Conservation (phyloP, 2,329 filamentous ascomycete genomes). For the Ophiostoma triangulosporum region DNA sequence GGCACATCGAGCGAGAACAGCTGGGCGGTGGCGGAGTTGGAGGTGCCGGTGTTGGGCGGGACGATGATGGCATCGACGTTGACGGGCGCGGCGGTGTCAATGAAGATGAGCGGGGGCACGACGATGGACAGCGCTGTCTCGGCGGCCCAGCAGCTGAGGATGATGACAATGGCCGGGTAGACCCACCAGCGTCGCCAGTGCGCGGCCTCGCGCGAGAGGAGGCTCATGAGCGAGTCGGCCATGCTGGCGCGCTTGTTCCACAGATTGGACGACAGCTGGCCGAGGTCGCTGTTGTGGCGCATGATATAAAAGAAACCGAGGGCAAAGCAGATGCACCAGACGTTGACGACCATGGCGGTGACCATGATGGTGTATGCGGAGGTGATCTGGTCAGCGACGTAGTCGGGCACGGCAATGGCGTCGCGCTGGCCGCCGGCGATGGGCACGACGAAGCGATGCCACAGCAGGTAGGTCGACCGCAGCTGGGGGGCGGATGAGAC, state of each 20-base stretch:
- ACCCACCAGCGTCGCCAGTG: conserved; percentile 13
- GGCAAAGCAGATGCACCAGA: conserved; percentile 12
- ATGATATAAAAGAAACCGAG: conserved; percentile 13
- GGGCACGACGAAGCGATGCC: conserved; percentile 10
- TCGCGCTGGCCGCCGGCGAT: conserved; percentile 8
- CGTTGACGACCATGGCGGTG: conserved; percentile 10
- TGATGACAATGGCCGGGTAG: conserved; percentile 11
- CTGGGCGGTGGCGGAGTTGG: conserved; percentile 8
- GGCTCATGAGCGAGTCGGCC: conserved; percentile 10
- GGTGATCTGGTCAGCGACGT: conserved; percentile 11
- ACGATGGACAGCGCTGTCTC: conserved; percentile 10
- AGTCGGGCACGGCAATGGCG: conserved; percentile 9
- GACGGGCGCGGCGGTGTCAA: conserved; percentile 11
- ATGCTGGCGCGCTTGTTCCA: conserved; percentile 13
- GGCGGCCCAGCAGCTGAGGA: conserved; percentile 10
- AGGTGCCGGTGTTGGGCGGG: conserved; percentile 9
- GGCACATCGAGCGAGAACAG: conserved; percentile 13
- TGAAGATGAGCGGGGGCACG: conserved; percentile 9
- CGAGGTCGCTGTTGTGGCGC: conserved; percentile 11
- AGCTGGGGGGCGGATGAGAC: conserved; percentile 10
- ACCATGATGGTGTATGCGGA: conserved; percentile 12
- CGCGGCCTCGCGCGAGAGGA: conserved; percentile 1
- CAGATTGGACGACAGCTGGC: conserved; percentile 9
- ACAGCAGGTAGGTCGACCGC: conserved; percentile 10
- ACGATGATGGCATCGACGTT: conserved; percentile 9